Conservation (phyloP, 352 stramenopile species). For the Pythium chondricola region DNA sequence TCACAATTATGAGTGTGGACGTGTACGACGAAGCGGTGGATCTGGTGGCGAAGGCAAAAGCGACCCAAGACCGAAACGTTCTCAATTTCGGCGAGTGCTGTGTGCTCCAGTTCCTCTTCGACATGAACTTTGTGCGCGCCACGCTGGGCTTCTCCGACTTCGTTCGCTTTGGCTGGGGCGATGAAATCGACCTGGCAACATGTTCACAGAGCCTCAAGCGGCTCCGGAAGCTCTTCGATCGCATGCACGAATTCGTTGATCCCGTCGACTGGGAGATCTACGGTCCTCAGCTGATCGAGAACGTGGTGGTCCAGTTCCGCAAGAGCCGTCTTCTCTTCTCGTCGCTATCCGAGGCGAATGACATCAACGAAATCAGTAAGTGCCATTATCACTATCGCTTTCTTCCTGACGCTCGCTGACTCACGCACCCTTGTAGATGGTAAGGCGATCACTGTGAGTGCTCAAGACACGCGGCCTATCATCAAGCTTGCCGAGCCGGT, state of each 20-base stretch:
- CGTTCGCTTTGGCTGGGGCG: slow-evolving; percentile 83
- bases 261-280: slow-evolving; percentile 88
- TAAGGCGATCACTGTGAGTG: slow-evolving; percentile 59
- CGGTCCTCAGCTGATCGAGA: slow-evolving; percentile 76
- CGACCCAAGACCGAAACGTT: slow-evolving; percentile 32
- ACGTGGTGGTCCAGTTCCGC: slow-evolving; percentile 82
- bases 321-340: slow-evolving; percentile 84
- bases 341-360: slow-evolving; percentile 72
- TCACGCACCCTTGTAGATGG: slow-evolving; percentile 36
- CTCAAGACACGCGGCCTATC: slow-evolving; percentile 61
- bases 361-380: slow-evolving; percentile 84
- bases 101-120: slow-evolving; percentile 83
- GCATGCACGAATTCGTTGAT: slow-evolving; percentile 80
- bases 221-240: slow-evolving; percentile 60
- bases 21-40: slow-evolving; percentile 65
- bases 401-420: not conserved
- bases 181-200: slow-evolving; percentile 58
- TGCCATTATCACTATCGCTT: not conserved
- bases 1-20: slow-evolving; percentile 67
- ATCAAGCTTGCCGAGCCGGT: slow-evolving; percentile 70
- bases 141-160: slow-evolving; percentile 83
- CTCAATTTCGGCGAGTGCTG: slow-evolving; percentile 84
- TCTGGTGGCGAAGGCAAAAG: slow-evolving; percentile 49
- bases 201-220: slow-evolving; percentile 46
- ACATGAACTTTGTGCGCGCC: slow-evolving; percentile 86